These are phyloP conservation scores for Pseudocercospora vitis DNA, from an alignment of 2,329 filamentous ascomycete species.

Conservation along the genomic window DNA sequence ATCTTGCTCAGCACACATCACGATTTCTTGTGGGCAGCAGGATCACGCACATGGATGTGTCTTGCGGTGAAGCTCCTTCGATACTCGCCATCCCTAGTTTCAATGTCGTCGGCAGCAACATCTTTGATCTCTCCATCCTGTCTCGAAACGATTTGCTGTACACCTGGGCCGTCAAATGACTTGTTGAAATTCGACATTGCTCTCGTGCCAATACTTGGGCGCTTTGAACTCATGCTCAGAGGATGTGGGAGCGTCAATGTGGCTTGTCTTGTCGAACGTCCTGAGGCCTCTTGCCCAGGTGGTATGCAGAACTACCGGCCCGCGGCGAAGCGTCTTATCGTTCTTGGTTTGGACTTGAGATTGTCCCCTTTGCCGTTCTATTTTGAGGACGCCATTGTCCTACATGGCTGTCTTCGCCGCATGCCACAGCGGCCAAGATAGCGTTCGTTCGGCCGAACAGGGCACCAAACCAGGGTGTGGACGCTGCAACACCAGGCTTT, in stretches of 20 bases:
- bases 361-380: background rate
- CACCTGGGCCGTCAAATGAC: background rate
- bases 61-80: slow-evolving; percentile 15
- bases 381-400: background rate
- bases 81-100: slow-evolving; percentile 17
- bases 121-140: slow-evolving; percentile 6
- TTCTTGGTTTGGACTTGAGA: background rate
- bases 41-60: slow-evolving; percentile 19
- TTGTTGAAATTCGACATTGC: slow-evolving; percentile 10
- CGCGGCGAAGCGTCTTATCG: background rate
- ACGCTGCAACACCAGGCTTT: no score
- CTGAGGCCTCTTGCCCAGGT: no score
- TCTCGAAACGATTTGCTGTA: background rate
- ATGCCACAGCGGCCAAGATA: background rate
- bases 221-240: background rate
- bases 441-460: background rate
- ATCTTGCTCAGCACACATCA: slow-evolving; percentile 11
- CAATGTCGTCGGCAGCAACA: background rate
- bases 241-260: background rate
- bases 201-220: background rate
- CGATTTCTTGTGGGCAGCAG: background rate
- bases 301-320: background rate
- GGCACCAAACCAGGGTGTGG: background rate
- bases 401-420: background rate
- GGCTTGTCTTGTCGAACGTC: no score